phyloP scores from a whole-genome alignment of 208 protist species.

The Wallacemonas rigidus region DNA sequence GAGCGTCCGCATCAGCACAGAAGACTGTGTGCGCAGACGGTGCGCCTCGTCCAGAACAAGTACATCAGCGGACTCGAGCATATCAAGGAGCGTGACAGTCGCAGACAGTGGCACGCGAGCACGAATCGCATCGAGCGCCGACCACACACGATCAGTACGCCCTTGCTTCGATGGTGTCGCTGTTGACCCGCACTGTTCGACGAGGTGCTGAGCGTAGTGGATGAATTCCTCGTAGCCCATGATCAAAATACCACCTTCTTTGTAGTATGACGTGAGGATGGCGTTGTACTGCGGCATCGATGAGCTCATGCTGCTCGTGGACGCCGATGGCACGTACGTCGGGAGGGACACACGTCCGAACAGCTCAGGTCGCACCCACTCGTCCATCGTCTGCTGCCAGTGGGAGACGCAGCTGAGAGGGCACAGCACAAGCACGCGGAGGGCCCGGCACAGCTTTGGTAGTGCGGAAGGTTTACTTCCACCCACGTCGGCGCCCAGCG shows the following conservation, averaged over 20 bases:
- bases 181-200: background rate
- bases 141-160: slow-evolving; percentile 31
- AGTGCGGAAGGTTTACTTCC: background rate
- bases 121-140: slow-evolving; percentile 39
- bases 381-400: slow-evolving; percentile 55
- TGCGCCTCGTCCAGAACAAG: slow-evolving; percentile 86
- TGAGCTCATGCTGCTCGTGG: slow-evolving; percentile 11
- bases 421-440: slow-evolving; percentile 76
- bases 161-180: slow-evolving; percentile 17
- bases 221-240: slow-evolving; percentile 88
- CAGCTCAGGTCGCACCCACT: slow-evolving; percentile 65
- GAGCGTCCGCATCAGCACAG: slow-evolving; percentile 52
- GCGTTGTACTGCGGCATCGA: slow-evolving; percentile 5
- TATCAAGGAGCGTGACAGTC: slow-evolving; percentile 47
- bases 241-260: slow-evolving; percentile 69
- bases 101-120: slow-evolving; percentile 39
- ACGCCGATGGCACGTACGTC: slow-evolving; percentile 50
- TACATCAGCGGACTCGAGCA: slow-evolving; percentile 72
- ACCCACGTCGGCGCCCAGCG: slow-evolving; percentile 3
- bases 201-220: slow-evolving; percentile 13
- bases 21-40: slow-evolving; percentile 52
- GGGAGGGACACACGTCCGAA: slow-evolving; percentile 41
- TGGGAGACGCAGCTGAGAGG: slow-evolving; percentile 72
- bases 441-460: slow-evolving; percentile 22
- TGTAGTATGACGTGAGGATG: slow-evolving; percentile 52